These are phyloP conservation scores for Xylariales sp. DNA, from an alignment of 2,329 filamentous ascomycete genomes.

Conservation along the genomic window DNA sequence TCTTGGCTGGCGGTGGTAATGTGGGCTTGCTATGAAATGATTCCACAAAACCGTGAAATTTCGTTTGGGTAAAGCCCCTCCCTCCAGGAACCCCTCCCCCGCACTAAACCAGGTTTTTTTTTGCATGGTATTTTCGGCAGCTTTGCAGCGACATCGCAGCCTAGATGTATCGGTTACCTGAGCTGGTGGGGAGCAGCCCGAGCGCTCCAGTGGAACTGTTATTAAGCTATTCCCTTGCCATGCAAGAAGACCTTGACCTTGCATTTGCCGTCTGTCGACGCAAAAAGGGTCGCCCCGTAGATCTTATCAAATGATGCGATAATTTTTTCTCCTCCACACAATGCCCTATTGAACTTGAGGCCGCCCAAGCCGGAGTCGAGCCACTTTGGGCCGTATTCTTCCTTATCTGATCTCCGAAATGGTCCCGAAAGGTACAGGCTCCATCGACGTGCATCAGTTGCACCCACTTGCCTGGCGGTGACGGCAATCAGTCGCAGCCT, in stretches of 20 bases:
- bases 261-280: too few relatives aligned
- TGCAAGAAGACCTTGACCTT: too few relatives aligned
- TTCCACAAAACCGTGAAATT: too few relatives aligned
- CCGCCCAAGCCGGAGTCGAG: background rate
- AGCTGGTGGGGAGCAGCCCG: too few relatives aligned
- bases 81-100: conserved; percentile 7
- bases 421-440: conserved; percentile 5
- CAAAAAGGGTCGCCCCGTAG: too few relatives aligned
- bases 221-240: too few relatives aligned
- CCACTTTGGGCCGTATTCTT: conserved; percentile 1
- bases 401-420: conserved; percentile 6
- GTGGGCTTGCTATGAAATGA: too few relatives aligned
- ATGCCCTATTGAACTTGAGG: conserved; percentile 3
- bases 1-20: too few relatives aligned
- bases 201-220: too few relatives aligned
- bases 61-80: background rate
- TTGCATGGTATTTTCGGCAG: too few relatives aligned
- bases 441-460: conserved; percentile 4
- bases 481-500: conserved; percentile 1
- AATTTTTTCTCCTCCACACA: conserved; percentile 2
- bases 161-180: too few relatives aligned
- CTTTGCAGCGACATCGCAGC: background rate
- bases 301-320: too few relatives aligned
- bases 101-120: conserved; percentile 2
- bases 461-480: conserved; percentile 8